Conservation (phyloP, 768 basidiomycete genomes). For the Clavaria fumosa region DNA sequence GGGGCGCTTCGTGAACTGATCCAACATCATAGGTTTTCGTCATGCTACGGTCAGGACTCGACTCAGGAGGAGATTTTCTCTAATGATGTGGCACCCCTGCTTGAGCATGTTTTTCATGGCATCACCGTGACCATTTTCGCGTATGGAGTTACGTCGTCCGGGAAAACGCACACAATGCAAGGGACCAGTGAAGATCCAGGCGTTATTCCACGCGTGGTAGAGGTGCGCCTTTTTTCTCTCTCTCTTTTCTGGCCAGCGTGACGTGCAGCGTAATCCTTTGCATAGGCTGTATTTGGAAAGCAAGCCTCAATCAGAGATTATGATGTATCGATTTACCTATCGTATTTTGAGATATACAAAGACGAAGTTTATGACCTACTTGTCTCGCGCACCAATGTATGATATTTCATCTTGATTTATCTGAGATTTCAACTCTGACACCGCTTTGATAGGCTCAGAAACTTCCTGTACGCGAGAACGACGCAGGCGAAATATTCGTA, state of each 20-base stretch:
- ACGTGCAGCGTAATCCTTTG: neutral
- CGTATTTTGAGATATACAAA: conserved; percentile 86
- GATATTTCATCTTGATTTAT: conserved; percentile 12
- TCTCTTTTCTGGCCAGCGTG: neutral
- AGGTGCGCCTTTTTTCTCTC: conserved; percentile 26
- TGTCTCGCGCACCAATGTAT: conserved; percentile 50
- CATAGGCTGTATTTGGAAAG: conserved; percentile 43
- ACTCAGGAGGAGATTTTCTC: conserved; percentile 67
- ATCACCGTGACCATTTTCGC: conserved; percentile 79
- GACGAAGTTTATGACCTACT: conserved; percentile 85
- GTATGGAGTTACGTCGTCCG: conserved; percentile 83
- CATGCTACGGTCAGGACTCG: conserved; percentile 56
- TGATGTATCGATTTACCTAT: conserved; percentile 36
- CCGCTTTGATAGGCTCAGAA: conserved; percentile 26
- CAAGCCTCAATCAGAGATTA: conserved; percentile 24
- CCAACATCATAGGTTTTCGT: conserved; percentile 39
- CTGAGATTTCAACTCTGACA: conserved; percentile 3
- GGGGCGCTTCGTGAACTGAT: conserved; percentile 1
- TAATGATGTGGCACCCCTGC: conserved; percentile 58
- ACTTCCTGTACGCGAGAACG: conserved; percentile 39
- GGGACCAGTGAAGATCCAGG: conserved; percentile 61
- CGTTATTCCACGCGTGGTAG: conserved; percentile 71
- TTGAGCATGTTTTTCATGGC: conserved; percentile 65
- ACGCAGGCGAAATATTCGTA: conserved; percentile 37
- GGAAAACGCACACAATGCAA: conserved; percentile 91